Conservation (phyloP, 768 basidiomycete species). For the Lactifluus rugatus region DNA sequence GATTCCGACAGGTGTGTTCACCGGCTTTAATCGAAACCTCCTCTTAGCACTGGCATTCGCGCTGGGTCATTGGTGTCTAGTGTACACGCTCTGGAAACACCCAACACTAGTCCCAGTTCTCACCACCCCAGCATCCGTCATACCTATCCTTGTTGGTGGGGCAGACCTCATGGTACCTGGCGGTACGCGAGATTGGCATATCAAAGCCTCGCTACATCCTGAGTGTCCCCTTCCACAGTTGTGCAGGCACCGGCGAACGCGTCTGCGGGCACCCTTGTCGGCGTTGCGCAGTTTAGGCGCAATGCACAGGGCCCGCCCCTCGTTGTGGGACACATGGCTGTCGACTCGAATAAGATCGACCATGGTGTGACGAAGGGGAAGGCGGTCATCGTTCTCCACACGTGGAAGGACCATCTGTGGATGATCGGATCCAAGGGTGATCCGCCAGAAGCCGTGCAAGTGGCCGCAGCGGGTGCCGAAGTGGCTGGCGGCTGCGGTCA, state of each 20-base stretch:
- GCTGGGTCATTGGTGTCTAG: conserved; percentile 22
- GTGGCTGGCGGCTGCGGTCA: conserved; percentile 3
- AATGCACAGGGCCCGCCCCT: conserved; percentile 44
- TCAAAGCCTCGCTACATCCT: not conserved
- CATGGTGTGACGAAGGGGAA: conserved; percentile 51
- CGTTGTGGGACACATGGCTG: conserved; percentile 67
- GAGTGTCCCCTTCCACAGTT: conserved; percentile 34
- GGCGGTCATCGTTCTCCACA: conserved; percentile 62
- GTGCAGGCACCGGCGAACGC: conserved; percentile 41
- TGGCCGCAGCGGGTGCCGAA: conserved; percentile 11
- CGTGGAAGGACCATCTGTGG: conserved; percentile 72
- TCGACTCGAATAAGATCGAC: conserved; percentile 27
- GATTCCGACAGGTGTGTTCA: conserved; percentile 52
- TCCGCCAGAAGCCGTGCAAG: conserved; percentile 33
- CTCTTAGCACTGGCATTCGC: not conserved
- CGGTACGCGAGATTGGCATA: conserved; percentile 36
- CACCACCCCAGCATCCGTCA: conserved; percentile 61
- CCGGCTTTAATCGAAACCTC: not conserved
- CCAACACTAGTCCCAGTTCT: conserved; percentile 57
- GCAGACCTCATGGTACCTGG: conserved; percentile 87
- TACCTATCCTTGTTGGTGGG: conserved; percentile 64
- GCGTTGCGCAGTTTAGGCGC: conserved; percentile 41
- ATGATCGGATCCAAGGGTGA: conserved; percentile 56
- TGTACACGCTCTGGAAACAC: conserved; percentile 75
- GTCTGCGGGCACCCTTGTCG: conserved; percentile 44